Evolutionary conservation across 306 rosid genomes (phyloP).

Genomic region (Cicer bijugum): DNA sequence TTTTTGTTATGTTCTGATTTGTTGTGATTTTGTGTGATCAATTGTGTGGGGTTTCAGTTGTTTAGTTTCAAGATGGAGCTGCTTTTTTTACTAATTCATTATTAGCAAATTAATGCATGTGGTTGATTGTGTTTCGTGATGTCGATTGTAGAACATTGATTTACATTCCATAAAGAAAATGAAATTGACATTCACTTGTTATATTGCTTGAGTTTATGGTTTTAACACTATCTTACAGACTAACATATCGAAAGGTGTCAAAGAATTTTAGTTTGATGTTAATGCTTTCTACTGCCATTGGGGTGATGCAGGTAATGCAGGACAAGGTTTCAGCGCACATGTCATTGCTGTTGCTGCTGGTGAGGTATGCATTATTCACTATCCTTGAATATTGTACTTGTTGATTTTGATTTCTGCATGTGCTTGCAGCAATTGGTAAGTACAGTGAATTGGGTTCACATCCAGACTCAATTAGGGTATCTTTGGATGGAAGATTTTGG

Average conservation of each 20-base stretch:
- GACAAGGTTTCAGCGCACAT: conserved; percentile 85
- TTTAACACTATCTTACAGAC: neutral
- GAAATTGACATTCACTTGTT: neutral
- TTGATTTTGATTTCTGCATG: conserved; percentile 37
- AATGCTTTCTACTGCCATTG: conserved; percentile 32
- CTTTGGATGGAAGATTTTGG: too few species aligned
- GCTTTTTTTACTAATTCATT: conserved; percentile 4
- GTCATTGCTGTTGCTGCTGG: conserved; percentile 79
- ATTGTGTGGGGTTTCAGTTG: too few species aligned
- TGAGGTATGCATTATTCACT: conserved; percentile 66
- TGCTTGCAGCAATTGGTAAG: conserved; percentile 21
- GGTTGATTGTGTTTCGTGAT: neutral
- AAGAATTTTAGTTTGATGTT: conserved; percentile 36
- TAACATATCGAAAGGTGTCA: neutral
- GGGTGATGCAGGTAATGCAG: conserved; percentile 77
- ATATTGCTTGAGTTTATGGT: conserved; percentile 25
- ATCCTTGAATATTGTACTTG: conserved; percentile 15
- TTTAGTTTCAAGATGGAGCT: neutral
- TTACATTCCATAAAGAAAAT: neutral
- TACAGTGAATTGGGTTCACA: neutral
- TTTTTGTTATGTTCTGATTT: conserved; percentile 9
- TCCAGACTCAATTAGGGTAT: neutral
- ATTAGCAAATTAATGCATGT: neutral
- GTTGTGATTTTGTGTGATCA: neutral
- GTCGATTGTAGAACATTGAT: conserved; percentile 1